Evolutionary conservation across 805 yeast species (phyloP).

Genomic region (Barnettozyma salicaria): DNA sequence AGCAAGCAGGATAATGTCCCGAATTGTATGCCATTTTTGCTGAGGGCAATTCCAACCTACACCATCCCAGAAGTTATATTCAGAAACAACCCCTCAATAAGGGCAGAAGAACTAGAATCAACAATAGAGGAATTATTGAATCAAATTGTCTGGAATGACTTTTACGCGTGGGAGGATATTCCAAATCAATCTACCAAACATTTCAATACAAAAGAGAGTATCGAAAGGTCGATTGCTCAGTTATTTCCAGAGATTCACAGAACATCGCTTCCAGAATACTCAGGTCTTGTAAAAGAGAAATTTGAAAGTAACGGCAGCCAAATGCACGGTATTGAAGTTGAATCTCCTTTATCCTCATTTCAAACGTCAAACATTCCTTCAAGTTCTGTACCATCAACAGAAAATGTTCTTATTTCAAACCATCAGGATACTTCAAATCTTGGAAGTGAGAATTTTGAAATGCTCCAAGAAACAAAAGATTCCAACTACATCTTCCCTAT

Average conservation of each 20-base stretch:
- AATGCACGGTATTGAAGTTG: constrained; percentile 9
- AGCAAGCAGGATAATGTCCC: constrained; percentile 40
- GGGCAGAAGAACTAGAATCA: constrained; percentile 16
- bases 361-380: constrained; percentile 3
- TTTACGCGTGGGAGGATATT: constrained; percentile 12
- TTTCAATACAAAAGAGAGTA: constrained; percentile 14
- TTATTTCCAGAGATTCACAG: constrained; percentile 24
- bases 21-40: constrained; percentile 61
- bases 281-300: constrained; percentile 10
- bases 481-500: constrained; percentile 27
- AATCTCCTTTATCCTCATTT: constrained; percentile 18
- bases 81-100: constrained; percentile 30
- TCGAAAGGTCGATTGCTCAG: constrained; percentile 25
- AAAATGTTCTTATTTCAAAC: no score
- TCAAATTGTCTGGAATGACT: constrained; percentile 25
- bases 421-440: constrained; percentile 1
- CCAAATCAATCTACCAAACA: constrained; percentile 5
- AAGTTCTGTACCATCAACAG: no score
- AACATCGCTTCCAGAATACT: constrained; percentile 16
- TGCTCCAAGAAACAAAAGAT: background rate
- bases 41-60: constrained; percentile 56
- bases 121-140: constrained; percentile 29
- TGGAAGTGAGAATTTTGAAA: background rate
- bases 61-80: constrained; percentile 54
- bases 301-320: background rate